Base-by-base conservation (phyloP, 2,329 filamentous ascomycete species). In the Coniosporium tulheliwenetii region DNA sequence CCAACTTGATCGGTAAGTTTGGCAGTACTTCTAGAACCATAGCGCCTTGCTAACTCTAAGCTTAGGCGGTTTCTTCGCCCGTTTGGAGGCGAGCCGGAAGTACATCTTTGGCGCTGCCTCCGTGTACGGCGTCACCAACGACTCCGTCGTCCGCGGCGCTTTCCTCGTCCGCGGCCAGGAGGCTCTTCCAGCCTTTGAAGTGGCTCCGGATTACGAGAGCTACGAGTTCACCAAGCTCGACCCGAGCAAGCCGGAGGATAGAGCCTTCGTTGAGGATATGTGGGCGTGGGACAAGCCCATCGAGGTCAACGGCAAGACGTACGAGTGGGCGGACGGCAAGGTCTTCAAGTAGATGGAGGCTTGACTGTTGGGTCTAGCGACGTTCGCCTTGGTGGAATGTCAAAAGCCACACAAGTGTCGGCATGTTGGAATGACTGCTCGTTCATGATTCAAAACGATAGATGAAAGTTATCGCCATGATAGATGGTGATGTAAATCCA, bases 221-320 rank as follows among this genome's bases (percentile, higher is more conserved):
- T 98, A 96, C 76, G 66, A 75, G 54, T 96, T 96, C 79, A 81
- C 70, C 64, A 96, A 95, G 81, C 85, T 98, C 57, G 89, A 98
- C 74, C 81, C 77, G 61, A 77, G 66, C 63, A 94, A 85, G 63
- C 63, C 74, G 41, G 85, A 87, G 65, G 85, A 96, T 75, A 77
- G 74, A 60, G 79, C 82, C 62, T 87, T 83, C 62, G 71, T 98
- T 58, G 78, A 91, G 59, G 78, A 82, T 61, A 73, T 81, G 68
- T 98, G 91, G 91, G 71, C 77, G 47, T 94, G 86, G 84, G 91
- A 96, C 65, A 82, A 85, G 71, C 79, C 83, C 50, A 69, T 87
- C 57, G 69, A 68, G 49, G 74, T 85, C 57, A 66, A 81, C 58
- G 89, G 82, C 71, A 95, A 96, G 82, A 75, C 80, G 60, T 93